Conservation (phyloP, 345 rosid genomes). For the Ceriops tagal region DNA sequence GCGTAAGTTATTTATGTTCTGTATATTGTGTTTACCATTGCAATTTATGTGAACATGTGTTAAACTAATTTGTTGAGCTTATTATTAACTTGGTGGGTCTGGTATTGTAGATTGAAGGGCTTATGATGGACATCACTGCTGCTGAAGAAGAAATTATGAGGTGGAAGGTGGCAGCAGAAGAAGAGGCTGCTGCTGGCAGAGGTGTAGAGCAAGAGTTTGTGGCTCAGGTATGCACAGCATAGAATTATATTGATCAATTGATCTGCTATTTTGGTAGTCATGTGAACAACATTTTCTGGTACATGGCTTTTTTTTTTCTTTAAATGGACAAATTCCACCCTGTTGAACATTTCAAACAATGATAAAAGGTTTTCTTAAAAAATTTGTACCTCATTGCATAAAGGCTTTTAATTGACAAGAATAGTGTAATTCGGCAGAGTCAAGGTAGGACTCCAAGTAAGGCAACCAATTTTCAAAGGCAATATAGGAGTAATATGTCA, state of each 20-base stretch:
- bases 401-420: not conserved
- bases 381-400: not conserved
- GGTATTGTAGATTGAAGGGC: slow-evolving; percentile 83
- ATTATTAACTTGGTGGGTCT: not conserved
- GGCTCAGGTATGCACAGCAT: slow-evolving; percentile 51
- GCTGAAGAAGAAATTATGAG: slow-evolving; percentile 98
- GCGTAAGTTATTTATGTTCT: slow-evolving; percentile 44
- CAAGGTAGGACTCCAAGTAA: too few relatives aligned
- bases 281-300: not conserved
- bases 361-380: not conserved
- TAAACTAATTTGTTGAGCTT: not conserved
- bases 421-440: not conserved
- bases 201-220: slow-evolving; percentile 81
- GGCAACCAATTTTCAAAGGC: not conserved
- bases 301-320: not conserved
- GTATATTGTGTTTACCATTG: not conserved
- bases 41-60: not conserved
- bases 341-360: not conserved
- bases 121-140: slow-evolving; percentile 92
- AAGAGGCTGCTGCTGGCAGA: slow-evolving; percentile 97
- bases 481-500: not conserved
- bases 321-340: not conserved
- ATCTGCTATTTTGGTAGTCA: not conserved
- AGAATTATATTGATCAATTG: not conserved
- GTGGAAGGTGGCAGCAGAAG: slow-evolving; percentile 99